Conservation (phyloP, 495 filamentous ascomycete species). For the Penicillium nucicola region DNA sequence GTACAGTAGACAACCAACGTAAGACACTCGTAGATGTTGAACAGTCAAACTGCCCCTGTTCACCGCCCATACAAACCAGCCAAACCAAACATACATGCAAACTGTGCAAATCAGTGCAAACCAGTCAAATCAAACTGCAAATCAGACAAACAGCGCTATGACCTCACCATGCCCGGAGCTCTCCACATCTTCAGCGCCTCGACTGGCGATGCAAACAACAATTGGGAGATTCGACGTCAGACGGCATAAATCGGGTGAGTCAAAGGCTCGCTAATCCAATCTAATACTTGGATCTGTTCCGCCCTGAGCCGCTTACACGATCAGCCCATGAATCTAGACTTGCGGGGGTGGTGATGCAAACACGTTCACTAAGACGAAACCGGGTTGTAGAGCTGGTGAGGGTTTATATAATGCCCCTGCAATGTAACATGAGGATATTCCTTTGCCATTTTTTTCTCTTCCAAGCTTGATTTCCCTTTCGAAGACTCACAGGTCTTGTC, state of each 20-base stretch:
- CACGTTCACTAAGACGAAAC: constrained; percentile 17
- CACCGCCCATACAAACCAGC: background rate
- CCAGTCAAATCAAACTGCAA: constrained; percentile 12
- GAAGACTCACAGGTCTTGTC: background rate
- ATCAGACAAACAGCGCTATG: constrained; percentile 15
- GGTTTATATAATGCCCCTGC: background rate
- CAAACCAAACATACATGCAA: constrained; percentile 2
- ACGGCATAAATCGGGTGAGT: constrained; percentile 10
- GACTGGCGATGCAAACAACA: constrained; percentile 17
- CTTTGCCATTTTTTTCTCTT: constrained; percentile 1
- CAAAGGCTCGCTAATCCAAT: constrained; percentile 6
- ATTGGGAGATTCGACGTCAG: constrained; percentile 18
- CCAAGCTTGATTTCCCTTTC: background rate
- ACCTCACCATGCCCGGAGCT: constrained; percentile 9
- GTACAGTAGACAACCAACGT: too few species aligned
- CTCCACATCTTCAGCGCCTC: constrained; percentile 11
- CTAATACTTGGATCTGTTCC: constrained; percentile 10
- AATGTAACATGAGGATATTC: background rate
- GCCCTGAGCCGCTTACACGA: constrained; percentile 1
- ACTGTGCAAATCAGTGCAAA: constrained; percentile 11
- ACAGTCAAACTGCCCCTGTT: background rate
- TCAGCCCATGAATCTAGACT: constrained; percentile 21
- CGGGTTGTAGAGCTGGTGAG: constrained; percentile 4
- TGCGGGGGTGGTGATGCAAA: constrained; percentile 26
- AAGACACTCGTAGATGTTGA: too few species aligned